These are phyloP conservation scores for Annulohypoxylon truncatum DNA, from an alignment of 2,329 filamentous ascomycete species.

Conservation along the genomic window DNA sequence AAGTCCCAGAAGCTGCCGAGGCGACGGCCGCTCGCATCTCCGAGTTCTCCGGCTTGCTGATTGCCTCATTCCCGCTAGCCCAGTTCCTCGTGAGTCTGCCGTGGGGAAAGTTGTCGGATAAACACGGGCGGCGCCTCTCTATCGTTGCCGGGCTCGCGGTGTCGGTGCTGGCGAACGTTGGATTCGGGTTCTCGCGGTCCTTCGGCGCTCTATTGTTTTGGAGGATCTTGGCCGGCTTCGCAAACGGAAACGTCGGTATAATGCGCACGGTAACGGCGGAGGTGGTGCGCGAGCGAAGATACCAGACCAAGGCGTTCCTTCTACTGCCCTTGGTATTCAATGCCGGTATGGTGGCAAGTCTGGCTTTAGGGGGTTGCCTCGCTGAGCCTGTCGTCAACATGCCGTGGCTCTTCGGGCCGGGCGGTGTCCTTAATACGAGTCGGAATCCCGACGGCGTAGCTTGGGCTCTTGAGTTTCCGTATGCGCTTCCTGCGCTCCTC, in stretches of 20 bases:
- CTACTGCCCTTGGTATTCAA: slow-evolving; percentile 74
- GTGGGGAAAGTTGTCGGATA: slow-evolving; percentile 73
- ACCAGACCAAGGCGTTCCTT: slow-evolving; percentile 57
- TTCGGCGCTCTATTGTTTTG: slow-evolving; percentile 70
- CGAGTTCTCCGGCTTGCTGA: slow-evolving; percentile 74
- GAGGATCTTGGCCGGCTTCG: slow-evolving; percentile 69
- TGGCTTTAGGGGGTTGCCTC: slow-evolving; percentile 57
- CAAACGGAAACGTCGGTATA: slow-evolving; percentile 80
- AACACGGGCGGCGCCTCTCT: slow-evolving; percentile 69
- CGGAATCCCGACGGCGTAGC: slow-evolving; percentile 49
- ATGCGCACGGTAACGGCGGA: slow-evolving; percentile 81
- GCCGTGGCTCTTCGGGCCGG: slow-evolving; percentile 53
- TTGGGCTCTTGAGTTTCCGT: slow-evolving; percentile 58
- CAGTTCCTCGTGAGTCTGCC: slow-evolving; percentile 77
- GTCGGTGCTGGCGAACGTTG: slow-evolving; percentile 71
- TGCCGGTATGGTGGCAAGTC: slow-evolving; percentile 55
- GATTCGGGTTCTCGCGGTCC: slow-evolving; percentile 74
- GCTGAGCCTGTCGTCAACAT: slow-evolving; percentile 57
- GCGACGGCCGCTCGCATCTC: slow-evolving; percentile 67
- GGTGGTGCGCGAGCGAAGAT: slow-evolving; percentile 77
- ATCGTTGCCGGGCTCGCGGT: slow-evolving; percentile 73
- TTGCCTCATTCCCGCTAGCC: slow-evolving; percentile 74
- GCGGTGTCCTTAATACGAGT: slow-evolving; percentile 51
- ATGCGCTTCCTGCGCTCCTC: slow-evolving; percentile 57
- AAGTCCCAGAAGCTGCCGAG: slow-evolving; percentile 48